phyloP scores from a whole-genome alignment of 768 basidiomycete genomes.

The Fomitopsis serialis region DNA sequence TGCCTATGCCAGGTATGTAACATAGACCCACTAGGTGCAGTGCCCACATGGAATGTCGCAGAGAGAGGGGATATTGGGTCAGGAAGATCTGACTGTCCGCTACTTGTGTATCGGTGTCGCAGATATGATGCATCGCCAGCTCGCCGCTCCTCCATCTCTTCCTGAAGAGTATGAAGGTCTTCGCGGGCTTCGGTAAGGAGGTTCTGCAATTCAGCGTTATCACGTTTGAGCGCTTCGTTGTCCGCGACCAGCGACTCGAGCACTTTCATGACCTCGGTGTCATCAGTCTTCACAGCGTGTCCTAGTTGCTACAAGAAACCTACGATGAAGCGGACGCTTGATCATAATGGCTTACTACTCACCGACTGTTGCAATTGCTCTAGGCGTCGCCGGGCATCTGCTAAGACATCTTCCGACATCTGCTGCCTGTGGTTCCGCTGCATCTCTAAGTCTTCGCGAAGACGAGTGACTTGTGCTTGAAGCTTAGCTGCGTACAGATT shows the following conservation, averaged over 20 bases:
- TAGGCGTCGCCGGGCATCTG: slow-evolving; percentile 59
- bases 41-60: slow-evolving; percentile 20
- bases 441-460: slow-evolving; percentile 60
- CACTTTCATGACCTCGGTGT: slow-evolving; percentile 59
- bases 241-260: slow-evolving; percentile 83
- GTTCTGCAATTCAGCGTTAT: slow-evolving; percentile 74
- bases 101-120: slow-evolving; percentile 17
- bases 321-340: not conserved
- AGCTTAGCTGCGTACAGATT: slow-evolving; percentile 49
- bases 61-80: slow-evolving; percentile 13
- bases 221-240: slow-evolving; percentile 77
- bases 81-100: slow-evolving; percentile 8
- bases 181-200: slow-evolving; percentile 74
- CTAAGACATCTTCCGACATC: slow-evolving; percentile 60
- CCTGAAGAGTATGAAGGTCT: slow-evolving; percentile 61
- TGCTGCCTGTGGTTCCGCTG: slow-evolving; percentile 56
- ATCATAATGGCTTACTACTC: slow-evolving; percentile 15
- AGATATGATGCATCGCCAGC: slow-evolving; percentile 30
- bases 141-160: slow-evolving; percentile 71
- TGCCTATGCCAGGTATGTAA: slow-evolving; percentile 14
- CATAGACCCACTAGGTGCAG: slow-evolving; percentile 15
- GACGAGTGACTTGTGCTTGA: slow-evolving; percentile 56
- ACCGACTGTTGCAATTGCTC: slow-evolving; percentile 58
- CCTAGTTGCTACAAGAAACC: slow-evolving; percentile 31
- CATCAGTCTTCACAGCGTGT: slow-evolving; percentile 32